Evolutionary conservation across 1,139 yeast genomes (phyloP), one percentile per base, ranked within the genome.

Genomic region (Protomyces inouyei): DNA sequence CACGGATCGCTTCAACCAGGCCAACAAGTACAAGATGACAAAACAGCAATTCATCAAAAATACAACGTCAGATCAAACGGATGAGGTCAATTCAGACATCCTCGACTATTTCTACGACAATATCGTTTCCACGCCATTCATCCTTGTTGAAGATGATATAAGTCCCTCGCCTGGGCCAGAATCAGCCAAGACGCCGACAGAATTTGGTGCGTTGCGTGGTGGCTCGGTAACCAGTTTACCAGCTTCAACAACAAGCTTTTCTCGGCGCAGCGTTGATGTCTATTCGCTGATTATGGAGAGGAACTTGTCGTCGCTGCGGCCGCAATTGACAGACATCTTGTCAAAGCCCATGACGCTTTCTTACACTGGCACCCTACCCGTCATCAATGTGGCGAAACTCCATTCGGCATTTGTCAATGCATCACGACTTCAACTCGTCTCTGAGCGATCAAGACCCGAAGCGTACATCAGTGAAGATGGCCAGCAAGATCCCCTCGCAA

Each of bases 1-100:
- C 71, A 86, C 92, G 0, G 91, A 86, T 71, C 80, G 77, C 67
- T 86, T 85, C 76, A 86, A 86, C 74, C 78, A 80, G 32, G 83
- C 81, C 72, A 86, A 86, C 73, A 83, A 81, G 70, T 79, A 76
- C 66, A 86, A 86, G 72, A 85, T 86, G 87, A 75, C 83, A 6
- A 84, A 81, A 70, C 73, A 76, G 4, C 89, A 85, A 67, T 86
- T 84, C 70, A 76, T 84, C n/a, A 76, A 78, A 64, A 82, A 80
- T 68, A 76, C 81, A 21, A 52, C 45, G 3, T 59, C 63, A 10
- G 63, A 59, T 32, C 72, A 75, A 67, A 73, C 75, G 64, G 74
- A 78, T 69, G 76, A 76, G 5, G 78, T 81, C 45, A 72, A 78
- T 0, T 73, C 75, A 28, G 82, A 80, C 6, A 72, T 77, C 32